Evolutionary conservation across 495 filamentous ascomycete species (phyloP).

Genomic region (Xylaria castorea): DNA sequence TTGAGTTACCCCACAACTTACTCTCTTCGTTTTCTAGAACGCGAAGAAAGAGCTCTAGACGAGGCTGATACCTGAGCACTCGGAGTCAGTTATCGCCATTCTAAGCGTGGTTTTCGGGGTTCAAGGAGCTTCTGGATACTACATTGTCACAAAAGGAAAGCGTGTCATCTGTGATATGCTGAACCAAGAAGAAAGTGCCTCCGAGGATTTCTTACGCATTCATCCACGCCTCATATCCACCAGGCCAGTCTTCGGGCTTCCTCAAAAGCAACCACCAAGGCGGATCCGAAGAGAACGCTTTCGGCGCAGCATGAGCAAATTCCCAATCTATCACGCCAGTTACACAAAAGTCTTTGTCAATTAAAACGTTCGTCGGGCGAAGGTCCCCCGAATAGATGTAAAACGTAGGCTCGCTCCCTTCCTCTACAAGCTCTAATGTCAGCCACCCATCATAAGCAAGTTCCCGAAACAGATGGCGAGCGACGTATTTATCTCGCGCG

Average conservation of each 20-base stretch:
- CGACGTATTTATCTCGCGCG: conserved; percentile 45
- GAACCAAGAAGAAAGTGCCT: too few relatives aligned
- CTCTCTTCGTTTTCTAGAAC: conserved; percentile 38
- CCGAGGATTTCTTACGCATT: neutral
- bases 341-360: conserved; percentile 29
- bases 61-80: conserved; percentile 29
- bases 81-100: too few relatives aligned
- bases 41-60: conserved; percentile 39
- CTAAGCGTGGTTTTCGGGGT: too few relatives aligned
- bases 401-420: conserved; percentile 38
- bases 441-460: conserved; percentile 13
- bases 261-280: conserved; percentile 53
- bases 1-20: conserved; percentile 1
- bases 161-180: too few relatives aligned
- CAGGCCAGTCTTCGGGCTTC: conserved; percentile 40
- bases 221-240: conserved; percentile 39
- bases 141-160: too few relatives aligned
- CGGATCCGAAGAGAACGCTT: conserved; percentile 44
- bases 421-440: conserved; percentile 44
- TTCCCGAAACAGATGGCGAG: conserved; percentile 34
- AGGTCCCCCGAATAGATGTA: too few relatives aligned
- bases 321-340: conserved; percentile 42
- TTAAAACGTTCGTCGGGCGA: conserved; percentile 35
- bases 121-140: too few relatives aligned
- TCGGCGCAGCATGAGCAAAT: conserved; percentile 46